Percentiles rank a stretch among this genome's conserved stretches.
phyloP scores from a whole-genome alignment of 768 basidiomycete genomes.

The Rhodotorula sphaerocarpa region DNA sequence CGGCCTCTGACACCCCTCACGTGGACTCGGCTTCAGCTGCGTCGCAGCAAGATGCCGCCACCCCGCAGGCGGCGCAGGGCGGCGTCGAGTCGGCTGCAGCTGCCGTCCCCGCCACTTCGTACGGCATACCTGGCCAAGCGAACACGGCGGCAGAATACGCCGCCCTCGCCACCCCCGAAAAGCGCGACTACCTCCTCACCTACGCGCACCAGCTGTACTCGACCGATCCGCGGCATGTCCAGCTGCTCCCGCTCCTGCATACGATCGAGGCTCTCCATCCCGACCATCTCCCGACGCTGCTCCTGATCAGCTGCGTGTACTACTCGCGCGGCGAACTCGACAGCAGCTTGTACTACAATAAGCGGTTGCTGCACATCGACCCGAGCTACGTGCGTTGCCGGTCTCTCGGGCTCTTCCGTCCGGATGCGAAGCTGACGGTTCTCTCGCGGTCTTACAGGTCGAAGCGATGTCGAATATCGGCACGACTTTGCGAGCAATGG shows the following conservation, averaged over 20 bases:
- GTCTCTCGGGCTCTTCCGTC: conserved; percentile 10
- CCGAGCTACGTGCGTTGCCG: conserved; percentile 43
- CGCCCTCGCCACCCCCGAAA: conserved; percentile 12
- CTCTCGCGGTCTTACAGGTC: conserved; percentile 39
- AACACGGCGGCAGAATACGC: not conserved
- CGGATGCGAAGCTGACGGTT: not conserved
- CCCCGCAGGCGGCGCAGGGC: not conserved
- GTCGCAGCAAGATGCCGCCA: no score
- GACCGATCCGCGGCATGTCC: conserved; percentile 6
- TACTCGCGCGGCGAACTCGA: conserved; percentile 43
- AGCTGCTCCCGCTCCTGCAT: conserved; percentile 43
- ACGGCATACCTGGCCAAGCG: not conserved
- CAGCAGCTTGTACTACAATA: conserved; percentile 41
- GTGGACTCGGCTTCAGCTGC: not conserved
- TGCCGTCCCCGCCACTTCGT: not conserved
- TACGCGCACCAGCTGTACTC: conserved; percentile 34
- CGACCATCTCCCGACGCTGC: conserved; percentile 42
- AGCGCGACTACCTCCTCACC: conserved; percentile 31
- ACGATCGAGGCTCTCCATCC: conserved; percentile 43
- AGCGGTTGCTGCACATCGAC: conserved; percentile 27
- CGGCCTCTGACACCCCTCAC: no score
- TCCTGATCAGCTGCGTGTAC: conserved; percentile 45
- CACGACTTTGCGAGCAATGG: conserved; percentile 44
- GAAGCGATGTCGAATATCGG: conserved; percentile 49
- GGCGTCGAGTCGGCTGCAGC: not conserved